Evolutionary conservation across 331 rosid genomes (phyloP), one percentile per base, ranked within the genome.

Genomic region (Saraca asoca): DNA sequence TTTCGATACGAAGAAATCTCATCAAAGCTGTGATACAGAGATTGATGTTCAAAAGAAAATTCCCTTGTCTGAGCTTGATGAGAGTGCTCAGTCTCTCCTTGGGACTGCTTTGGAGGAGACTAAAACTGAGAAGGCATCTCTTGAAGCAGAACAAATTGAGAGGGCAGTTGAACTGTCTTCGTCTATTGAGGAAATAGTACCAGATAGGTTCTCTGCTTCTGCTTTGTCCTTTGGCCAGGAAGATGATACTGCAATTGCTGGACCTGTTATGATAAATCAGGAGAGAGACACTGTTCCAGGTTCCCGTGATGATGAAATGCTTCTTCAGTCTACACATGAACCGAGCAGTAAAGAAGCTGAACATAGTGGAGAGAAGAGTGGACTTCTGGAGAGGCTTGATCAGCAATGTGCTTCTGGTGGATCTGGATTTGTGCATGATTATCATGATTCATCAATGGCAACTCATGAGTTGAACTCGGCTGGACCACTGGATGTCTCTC

Each of bases 1-100:
- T 80, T 72, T 75, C 79, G 91, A 68, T 63, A 51, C 48, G 69
- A 73, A 35, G 66, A 78, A 82, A 63, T 78, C 77, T 66, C 19
- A 45, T 79, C 76, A 53, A 64, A 65, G 52, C 72, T n/a, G 64
- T 58, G 87, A 64, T 81, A 62, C 76, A 70, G 68, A 72, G 71
- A 62, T 67, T 51, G 81, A 64, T 72, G 85, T 72, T 70, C 83
- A 74, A 58, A 48, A 19, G 75, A 78, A 70, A 66, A 64, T 67
- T 82, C 62, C 68, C 52, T 53, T 66, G 37, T 51, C 49, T 18
- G 75, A 78, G 64, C 60, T 35, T 63, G 76, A 64, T 55, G 78
- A 65, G 72, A 60, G 38, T 68, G 60, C 56, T 38, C 84, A 79
- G 67, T 48, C 80, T 66, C 75, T 58, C 61, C 68, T 69, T 7